Conservation (phyloP, 2,329 filamentous ascomycete genomes). For the Apiospora sp. region DNA sequence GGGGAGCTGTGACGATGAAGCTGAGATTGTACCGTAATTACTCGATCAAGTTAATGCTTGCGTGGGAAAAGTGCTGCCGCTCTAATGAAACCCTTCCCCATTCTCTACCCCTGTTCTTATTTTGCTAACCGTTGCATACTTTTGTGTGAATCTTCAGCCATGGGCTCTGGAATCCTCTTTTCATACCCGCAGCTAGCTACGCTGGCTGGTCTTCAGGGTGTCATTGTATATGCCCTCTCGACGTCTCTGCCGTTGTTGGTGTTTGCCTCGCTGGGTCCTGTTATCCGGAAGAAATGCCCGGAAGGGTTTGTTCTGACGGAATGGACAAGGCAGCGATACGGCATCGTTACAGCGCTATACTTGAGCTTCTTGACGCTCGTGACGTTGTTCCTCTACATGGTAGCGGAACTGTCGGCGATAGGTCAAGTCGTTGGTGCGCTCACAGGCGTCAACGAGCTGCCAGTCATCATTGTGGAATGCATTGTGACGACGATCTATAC, state of each 20-base stretch:
- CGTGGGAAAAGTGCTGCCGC: constrained; percentile 97
- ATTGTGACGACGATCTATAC: constrained; percentile 84
- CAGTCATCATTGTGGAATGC: constrained; percentile 80
- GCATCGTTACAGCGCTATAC: constrained; percentile 72
- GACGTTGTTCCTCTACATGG: constrained; percentile 88
- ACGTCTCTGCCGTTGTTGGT: constrained; percentile 76
- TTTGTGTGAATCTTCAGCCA: constrained; percentile 62
- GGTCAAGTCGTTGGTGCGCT: constrained; percentile 80
- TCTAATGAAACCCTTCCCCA: constrained; percentile 55
- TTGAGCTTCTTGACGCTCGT: constrained; percentile 80
- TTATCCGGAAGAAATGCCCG: constrained; percentile 81
- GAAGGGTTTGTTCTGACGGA: constrained; percentile 86
- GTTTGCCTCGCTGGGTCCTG: constrained; percentile 77
- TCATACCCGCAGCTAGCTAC: constrained; percentile 83
- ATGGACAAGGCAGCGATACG: constrained; percentile 84
- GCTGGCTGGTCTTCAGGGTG: constrained; percentile 79
- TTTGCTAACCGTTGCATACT: constrained; percentile 51
- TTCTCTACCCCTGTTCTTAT: constrained; percentile 33
- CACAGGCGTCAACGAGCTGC: constrained; percentile 77
- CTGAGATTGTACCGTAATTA: constrained; percentile 96
- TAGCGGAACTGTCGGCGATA: constrained; percentile 81
- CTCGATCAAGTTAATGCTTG: constrained; percentile 99
- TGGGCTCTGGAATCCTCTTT: constrained; percentile 85
- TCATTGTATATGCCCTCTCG: constrained; percentile 78
- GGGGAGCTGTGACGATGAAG: constrained; percentile 63